Base-by-base conservation (phyloP, 805 yeast genomes). In the Candida patagonica region DNA sequence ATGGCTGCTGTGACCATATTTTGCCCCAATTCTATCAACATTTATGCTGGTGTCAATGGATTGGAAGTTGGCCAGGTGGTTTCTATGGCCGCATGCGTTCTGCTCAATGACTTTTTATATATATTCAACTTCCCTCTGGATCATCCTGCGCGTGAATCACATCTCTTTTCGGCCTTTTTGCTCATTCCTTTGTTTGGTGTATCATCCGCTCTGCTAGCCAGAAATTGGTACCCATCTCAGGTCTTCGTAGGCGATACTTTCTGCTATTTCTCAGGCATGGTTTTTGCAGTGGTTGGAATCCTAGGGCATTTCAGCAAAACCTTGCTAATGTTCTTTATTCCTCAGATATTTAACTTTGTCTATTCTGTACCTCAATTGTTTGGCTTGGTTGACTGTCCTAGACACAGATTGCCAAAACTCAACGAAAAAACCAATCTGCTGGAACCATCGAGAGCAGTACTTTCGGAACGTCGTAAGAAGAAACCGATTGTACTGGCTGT, bases 221-320 rank as follows among this genome's bases (percentile, higher is more conserved):
- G 69, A 66, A 92, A 92, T 57, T 82, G 88, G 80, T 92, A 70
- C 66, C 98, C 98, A 0, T 86, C 98, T 0, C 64, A 64, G 42
- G 97, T 86, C 1, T 92, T 92, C 63, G 99, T 92, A 6, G 99
- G 99, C 23, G 99, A 92, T 57, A 89, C 98, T 0, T 92, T 82
- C 66, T 92, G 99, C 63, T 92, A 92, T 62, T 88, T 92, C 60
- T 86, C 95, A 20, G 99, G 99, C 3, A 92, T 92, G 98, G 95
- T 92, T 1, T 87, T 92, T 61, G 98, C 97, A 0, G 92, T 88
- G 21, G 95, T 85, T 23, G 97, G 96, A 1, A 92, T 92, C 26
- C 70, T 85, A 43, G 97, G 97, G 1, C 99, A 92, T 65, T 92
- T 88, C 60, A 85, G 96, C 31, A 92, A 92, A 62, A 92, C 99